phyloP scores from a whole-genome alignment of 306 rosid genomes.

The Leucaena leucocephala region DNA sequence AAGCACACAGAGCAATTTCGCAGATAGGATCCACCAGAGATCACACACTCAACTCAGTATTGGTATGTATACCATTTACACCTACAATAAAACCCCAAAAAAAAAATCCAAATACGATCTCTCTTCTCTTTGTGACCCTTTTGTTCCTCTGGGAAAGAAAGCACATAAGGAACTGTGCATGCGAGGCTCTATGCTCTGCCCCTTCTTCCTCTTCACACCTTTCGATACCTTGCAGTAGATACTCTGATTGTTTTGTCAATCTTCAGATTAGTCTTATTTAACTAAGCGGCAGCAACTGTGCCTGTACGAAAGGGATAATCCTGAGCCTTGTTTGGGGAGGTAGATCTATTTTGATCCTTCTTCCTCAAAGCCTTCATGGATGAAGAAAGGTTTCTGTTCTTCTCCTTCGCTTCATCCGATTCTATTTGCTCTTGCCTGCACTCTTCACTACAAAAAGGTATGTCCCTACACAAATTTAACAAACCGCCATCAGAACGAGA shows the following conservation, averaged over 20 bases:
- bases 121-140: slow-evolving; percentile 43
- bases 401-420: slow-evolving; percentile 72
- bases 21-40: slow-evolving; percentile 44
- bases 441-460: slow-evolving; percentile 92
- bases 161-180: slow-evolving; percentile 2
- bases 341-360: slow-evolving; percentile 69
- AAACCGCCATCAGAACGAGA: slow-evolving; percentile 3
- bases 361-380: slow-evolving; percentile 73
- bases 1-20: slow-evolving; percentile 45
- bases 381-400: slow-evolving; percentile 61
- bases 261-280: slow-evolving; percentile 4
- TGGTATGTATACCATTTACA: slow-evolving; percentile 44
- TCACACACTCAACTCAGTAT: slow-evolving; percentile 8
- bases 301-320: slow-evolving; percentile 63
- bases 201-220: neutral
- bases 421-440: slow-evolving; percentile 89
- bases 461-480: slow-evolving; percentile 57
- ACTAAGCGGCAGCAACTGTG: slow-evolving; percentile 81
- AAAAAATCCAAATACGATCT: slow-evolving; percentile 27
- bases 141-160: slow-evolving; percentile 34
- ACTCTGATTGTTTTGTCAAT: neutral
- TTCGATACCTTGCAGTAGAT: neutral
- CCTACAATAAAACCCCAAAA: neutral
- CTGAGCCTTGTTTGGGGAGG: slow-evolving; percentile 56
- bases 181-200: neutral